Evolutionary conservation across 495 filamentous ascomycete species (phyloP), one percentile per base, ranked within the genome.

Genomic region (Polyplosphaeria fusca): DNA sequence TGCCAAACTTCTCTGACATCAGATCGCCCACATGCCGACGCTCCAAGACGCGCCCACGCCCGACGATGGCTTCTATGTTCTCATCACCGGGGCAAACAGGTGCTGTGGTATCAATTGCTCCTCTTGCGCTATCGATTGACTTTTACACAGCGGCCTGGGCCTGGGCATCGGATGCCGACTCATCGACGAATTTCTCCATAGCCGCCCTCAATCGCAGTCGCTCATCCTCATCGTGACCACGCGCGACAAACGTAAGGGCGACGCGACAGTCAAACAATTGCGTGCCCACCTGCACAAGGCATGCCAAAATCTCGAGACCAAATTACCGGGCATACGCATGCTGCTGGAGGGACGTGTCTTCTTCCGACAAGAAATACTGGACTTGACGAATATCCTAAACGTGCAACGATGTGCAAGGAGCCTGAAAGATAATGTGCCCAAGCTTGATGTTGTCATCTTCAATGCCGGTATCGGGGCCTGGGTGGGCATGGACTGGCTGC

Each of bases 401-500:
- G 73, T 85, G 7, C 77, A 80, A 43, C 61, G 61, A 2, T 70
- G 83, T n/a, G 73, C 79, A 18, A 70, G 71, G 30, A 71, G 72
- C 30, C 70, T 87, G 23, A 56, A 73, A 14, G 47, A 63, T 11
- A 50, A 51, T 4, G 61, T 44, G 4, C 84, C 86, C 13, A 85
- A 85, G 63, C 77, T 98, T 53, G 89, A 97, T 67, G 78, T 79
- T 3, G 77, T 89, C 7, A 77, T 97, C 39, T 83, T 91, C 68
- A 96, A 96, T 71, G 93, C 93, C 20, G 94, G 91, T 2, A 79
- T 88, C 23, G 91, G 91, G n/a, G 87, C 87, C 9, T 92, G 88
- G 84, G 80, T 72, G 5, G 88, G 86, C n/a, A 67, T 96, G 32
- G 70, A 90, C 70, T 97, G 88, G 87, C 68, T 74, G 23, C 48